Base-by-base conservation (phyloP, 1,284 basidiomycete genomes). In the Ceratobasidium sp. region DNA sequence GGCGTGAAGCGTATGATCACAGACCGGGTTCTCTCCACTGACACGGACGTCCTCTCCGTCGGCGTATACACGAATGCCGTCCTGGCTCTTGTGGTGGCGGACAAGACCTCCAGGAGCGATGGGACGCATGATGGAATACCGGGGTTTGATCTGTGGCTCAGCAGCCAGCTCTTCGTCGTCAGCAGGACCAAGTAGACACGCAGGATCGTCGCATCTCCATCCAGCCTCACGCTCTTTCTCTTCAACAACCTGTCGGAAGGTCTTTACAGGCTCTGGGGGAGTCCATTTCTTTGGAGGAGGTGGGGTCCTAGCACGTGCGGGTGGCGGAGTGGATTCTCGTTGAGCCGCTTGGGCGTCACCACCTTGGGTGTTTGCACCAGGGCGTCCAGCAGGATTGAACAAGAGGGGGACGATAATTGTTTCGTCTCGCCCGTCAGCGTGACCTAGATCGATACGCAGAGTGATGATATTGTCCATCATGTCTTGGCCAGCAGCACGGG, bases 401-500 rank as follows among this genome's bases (percentile, higher is more conserved):
- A 69, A 45, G 14, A 69, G 64, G 10, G 64, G 64, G 9, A 69
- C 64, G n/a, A 69, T 69, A 30, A 69, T 69, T n/a, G 64, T 69
- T 39, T 69, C 64, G 39, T 69, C 64, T 18, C 52, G 32, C 26
- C 64, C 64, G 26, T 69, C 64, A 30, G 64, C 52, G 23, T 69
- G 64, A n/a, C 50, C 64, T 23, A 69, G n/a, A 45, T 69, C 64
- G 39, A 69, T 69, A 5, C 64, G 64, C 9, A 69, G 52, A 46
- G 64, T 69, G 21, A 69, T 69, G 23, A 69, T 69, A 41, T 45
- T 69, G 50, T 69, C 64, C 52, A 57, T 43, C 50, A 57, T 43
- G 6, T 62, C 60, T 32, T 46, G 43, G 3, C 46, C 30, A 34
- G 61, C 28, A 9, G 46, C 16, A n/a, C 18, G 46, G 21, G 9